Evolutionary conservation across 2,329 filamentous ascomycete genomes (phyloP), one percentile per base, ranked within the genome.

Genomic region (Fusarium sp.): DNA sequence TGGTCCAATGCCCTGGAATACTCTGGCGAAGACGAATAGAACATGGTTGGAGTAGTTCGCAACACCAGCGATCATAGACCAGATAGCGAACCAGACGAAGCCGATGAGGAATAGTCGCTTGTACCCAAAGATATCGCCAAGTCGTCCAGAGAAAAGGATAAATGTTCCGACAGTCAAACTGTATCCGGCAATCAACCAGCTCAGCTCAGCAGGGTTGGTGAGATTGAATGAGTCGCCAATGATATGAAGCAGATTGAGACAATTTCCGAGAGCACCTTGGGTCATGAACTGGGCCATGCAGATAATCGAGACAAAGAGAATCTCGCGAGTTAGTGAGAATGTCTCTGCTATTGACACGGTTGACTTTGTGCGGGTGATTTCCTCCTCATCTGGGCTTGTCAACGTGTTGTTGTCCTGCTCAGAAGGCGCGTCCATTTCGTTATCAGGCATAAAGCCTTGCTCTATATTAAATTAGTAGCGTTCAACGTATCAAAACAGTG

Each of bases 1-100:
- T 1, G 88, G 87, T 0, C 90, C 91, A 19, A 90, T 83, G 0
- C 88, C 87, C 65, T 90, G 87, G 4, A 89, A 74, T 0, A 84
- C 85, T 7, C 88, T 81, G n/a, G 82, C 80, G 36, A 84, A 78
- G 61, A 85, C 80, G 69, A 88, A 87, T 14, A 86, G 76, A 2
- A 81, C 77, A 54, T 76, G 76, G 54, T 75, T 76, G 7, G 80
- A 80, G 58, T 82, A 84, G 47, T 75, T 73, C 2, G 77, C 74
- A 0, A 81, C 57, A 0, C 86, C 87, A 6, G 80, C 81, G 2
- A 86, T 64, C 15, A 87, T 73, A 2, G 84, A 84, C 82, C 85
- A 89, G 7, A 85, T 40, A 1, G 83, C 80, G 39, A 87, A 86
- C 86, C 87, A 90, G 17, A 79, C 56, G 31, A 86, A 84, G 3